These are phyloP conservation scores for Picea sitchensis DNA, from an alignment of 75 land plant species.

Conservation along the genomic window DNA sequence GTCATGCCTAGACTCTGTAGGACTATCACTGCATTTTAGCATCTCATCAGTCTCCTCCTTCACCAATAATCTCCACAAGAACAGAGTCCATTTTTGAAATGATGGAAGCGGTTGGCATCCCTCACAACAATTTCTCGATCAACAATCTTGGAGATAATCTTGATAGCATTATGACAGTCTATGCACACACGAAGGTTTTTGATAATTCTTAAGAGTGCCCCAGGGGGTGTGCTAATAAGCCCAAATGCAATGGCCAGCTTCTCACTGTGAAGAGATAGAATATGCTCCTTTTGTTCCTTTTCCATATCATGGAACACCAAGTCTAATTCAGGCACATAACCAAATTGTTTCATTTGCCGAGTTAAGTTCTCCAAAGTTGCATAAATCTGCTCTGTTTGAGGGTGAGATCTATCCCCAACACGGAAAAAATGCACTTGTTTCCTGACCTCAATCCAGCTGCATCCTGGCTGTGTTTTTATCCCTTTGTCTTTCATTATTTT, in stretches of 20 bases:
- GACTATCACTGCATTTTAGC: too few relatives aligned
- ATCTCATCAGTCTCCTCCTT: neutral
- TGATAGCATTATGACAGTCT: conserved; percentile 9
- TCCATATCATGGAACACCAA: conserved; percentile 48
- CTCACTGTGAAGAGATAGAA: conserved; percentile 56
- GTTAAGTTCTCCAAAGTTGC: conserved; percentile 40
- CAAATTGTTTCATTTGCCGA: conserved; percentile 33
- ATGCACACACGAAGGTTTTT: conserved; percentile 11
- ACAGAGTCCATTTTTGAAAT: conserved; percentile 12
- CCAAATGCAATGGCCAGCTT: conserved; percentile 14
- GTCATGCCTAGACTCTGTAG: too few relatives aligned
- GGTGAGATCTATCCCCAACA: conserved; percentile 42
- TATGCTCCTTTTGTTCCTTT: conserved; percentile 50
- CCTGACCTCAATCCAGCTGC: conserved; percentile 56
- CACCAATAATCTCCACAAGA: conserved; percentile 19
- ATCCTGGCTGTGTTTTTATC: conserved; percentile 44
- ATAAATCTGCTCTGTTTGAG: conserved; percentile 36
- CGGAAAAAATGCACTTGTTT: conserved; percentile 45
- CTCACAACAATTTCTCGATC: conserved; percentile 6
- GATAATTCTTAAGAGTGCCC: conserved; percentile 6
- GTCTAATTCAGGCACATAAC: conserved; percentile 56
- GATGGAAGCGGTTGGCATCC: conserved; percentile 9
- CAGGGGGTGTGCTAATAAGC: conserved; percentile 4
- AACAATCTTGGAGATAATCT: conserved; percentile 7
- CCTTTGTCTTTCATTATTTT: conserved; percentile 30